These are phyloP conservation scores for Pyrenophora teres DNA, from an alignment of 2,329 filamentous ascomycete species.

Conservation along the genomic window DNA sequence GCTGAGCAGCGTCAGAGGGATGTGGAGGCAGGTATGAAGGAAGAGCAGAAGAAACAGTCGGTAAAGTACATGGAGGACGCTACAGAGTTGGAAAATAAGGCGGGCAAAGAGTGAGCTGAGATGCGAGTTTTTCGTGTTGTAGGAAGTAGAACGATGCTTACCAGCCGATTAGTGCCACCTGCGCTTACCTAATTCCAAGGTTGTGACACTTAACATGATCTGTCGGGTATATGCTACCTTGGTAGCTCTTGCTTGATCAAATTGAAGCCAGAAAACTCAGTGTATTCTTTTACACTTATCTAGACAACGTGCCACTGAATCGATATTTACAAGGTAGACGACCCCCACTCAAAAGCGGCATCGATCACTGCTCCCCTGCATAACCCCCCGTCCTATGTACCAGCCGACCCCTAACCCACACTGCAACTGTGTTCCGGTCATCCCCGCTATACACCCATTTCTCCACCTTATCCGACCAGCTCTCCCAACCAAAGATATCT, in stretches of 20 bases:
- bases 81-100: constrained; percentile 1
- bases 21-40: constrained; percentile 8
- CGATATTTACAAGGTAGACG: too few species aligned
- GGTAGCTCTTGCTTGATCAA: too few species aligned
- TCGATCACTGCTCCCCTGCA: neutral
- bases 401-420: constrained; percentile 85
- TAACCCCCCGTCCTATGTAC: constrained; percentile 63
- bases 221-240: too few species aligned
- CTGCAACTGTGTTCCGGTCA: constrained; percentile 83
- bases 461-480: constrained; percentile 80
- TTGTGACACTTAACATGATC: too few species aligned
- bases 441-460: constrained; percentile 97
- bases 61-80: constrained; percentile 5
- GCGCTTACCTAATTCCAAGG: too few species aligned
- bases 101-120: constrained; percentile 1
- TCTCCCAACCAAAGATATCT: constrained; percentile 90
- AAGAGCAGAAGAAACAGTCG: constrained; percentile 8
- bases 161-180: too few species aligned
- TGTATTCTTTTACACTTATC: too few species aligned
- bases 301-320: too few species aligned
- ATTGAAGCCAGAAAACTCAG: too few species aligned
- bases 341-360: neutral
- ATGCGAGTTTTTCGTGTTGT: too few species aligned
- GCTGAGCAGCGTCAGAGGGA: constrained; percentile 7
- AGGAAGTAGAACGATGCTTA: too few species aligned